Conservation (phyloP, 1,284 basidiomycete species). For the Pholiota adiposa region DNA sequence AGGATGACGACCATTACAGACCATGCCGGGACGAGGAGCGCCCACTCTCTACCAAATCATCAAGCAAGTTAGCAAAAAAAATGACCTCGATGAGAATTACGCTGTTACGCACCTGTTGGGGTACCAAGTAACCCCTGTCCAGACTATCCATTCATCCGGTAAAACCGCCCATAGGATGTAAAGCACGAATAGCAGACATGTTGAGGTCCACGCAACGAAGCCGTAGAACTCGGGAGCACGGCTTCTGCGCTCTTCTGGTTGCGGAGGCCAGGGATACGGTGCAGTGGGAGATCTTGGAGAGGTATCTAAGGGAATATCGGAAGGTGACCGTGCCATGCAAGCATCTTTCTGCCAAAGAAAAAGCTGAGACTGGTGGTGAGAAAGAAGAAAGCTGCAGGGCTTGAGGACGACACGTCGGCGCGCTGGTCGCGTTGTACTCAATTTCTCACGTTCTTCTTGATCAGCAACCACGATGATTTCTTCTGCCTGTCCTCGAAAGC, state of each 20-base stretch:
- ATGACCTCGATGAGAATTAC: too few species aligned
- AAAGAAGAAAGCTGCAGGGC: too few species aligned
- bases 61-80: neutral
- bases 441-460: too few species aligned
- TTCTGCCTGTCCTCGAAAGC: too few species aligned
- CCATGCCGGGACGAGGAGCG: slow-evolving; percentile 83
- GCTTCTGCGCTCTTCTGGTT: slow-evolving; percentile 48
- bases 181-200: slow-evolving; percentile 70
- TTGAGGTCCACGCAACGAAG: slow-evolving; percentile 82
- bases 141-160: slow-evolving; percentile 60
- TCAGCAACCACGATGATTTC: too few species aligned
- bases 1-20: slow-evolving; percentile 73
- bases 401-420: too few species aligned
- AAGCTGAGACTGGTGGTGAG: too few species aligned
- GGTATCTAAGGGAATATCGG: slow-evolving; percentile 23
- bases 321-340: slow-evolving; percentile 21
- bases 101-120: slow-evolving; percentile 76
- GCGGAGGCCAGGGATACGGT: slow-evolving; percentile 27
- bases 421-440: too few species aligned
- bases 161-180: slow-evolving; percentile 73
- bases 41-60: slow-evolving; percentile 72
- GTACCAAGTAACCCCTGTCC: slow-evolving; percentile 81
- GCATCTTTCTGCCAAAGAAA: slow-evolving; percentile 7
- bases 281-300: slow-evolving; percentile 27
- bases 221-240: slow-evolving; percentile 86